Base-by-base conservation (phyloP, 202 grass and related monocot species). In the Schoenoplectus tabernaemontani region DNA sequence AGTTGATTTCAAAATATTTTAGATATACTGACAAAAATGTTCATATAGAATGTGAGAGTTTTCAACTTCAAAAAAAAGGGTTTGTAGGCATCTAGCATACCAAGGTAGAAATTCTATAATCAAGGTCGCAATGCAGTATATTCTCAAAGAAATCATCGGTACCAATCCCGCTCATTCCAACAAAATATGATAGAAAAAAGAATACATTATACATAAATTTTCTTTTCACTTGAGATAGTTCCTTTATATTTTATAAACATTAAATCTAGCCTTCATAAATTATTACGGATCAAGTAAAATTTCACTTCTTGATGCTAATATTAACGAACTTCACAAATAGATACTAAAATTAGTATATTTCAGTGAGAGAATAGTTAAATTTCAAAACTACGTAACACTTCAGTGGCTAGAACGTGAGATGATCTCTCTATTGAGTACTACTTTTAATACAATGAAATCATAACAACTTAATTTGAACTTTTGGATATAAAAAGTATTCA, bases 41-140 rank as follows among this genome's bases (percentile, higher is more conserved):
- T 5, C 16, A 20, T 54, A 34, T 54, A 34, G 15, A 53, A 32
- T 30, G 11, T 11, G 28, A 7, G 2, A 34, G 15, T 17, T 74
- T 74, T 16, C 15, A 34, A 15, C 33, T 15, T 74, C 2, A 33
- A 34, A 4, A 7, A 0, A 6, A 53, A 53, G 7, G 32, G 5
- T 82, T 17, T 46, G 16, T 66, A 98, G 95, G 81, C 87, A 78
- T 69, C 88, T 53, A 87, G 77, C 82, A 82, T 84, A 10, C 84
- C 89, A 57, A 89, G 89, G 56, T 86, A 90, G 33, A 88, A 84
- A 24, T 85, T 86, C 73, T 85, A 88, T 57, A 90, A 89, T 26
- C 76, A 78, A 12, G 87, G 80, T 23, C 81, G 89, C 22, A 83
- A 84, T 48, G 36, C 58, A 48, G 19, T 7, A 19, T 65, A 46